These are phyloP conservation scores for Gossypium schwendimanii DNA, from an alignment of 441 rosid genomes.

Conservation along the genomic window DNA sequence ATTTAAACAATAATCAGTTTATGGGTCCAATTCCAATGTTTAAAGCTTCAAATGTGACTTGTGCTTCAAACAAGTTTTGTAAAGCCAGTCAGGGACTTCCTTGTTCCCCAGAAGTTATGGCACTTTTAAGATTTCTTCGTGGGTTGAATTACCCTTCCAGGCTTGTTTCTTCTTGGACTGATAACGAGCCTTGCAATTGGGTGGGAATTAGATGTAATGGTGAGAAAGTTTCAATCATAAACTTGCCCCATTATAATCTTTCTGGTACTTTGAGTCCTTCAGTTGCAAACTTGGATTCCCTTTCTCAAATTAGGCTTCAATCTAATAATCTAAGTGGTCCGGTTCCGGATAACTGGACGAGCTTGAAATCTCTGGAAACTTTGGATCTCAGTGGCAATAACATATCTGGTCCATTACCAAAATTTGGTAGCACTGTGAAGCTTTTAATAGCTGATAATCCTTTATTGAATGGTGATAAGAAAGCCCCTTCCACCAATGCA, in stretches of 20 bases:
- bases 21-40: slow-evolving; percentile 66
- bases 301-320: slow-evolving; percentile 36
- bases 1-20: slow-evolving; percentile 56
- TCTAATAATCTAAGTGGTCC: slow-evolving; percentile 41
- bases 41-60: slow-evolving; percentile 32
- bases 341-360: slow-evolving; percentile 53
- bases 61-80: slow-evolving; percentile 46
- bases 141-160: slow-evolving; percentile 49
- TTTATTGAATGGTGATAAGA: slow-evolving; percentile 14
- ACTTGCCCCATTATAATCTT: slow-evolving; percentile 42
- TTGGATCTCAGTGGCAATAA: slow-evolving; percentile 53
- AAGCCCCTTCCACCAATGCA: slow-evolving; percentile 23
- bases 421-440: slow-evolving; percentile 27
- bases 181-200: slow-evolving; percentile 66
- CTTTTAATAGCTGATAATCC: slow-evolving; percentile 39
- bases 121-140: slow-evolving; percentile 48
- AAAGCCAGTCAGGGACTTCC: slow-evolving; percentile 30
- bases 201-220: slow-evolving; percentile 37
- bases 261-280: slow-evolving; percentile 60
- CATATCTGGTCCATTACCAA: slow-evolving; percentile 51
- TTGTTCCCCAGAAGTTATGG: slow-evolving; percentile 53
- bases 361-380: slow-evolving; percentile 36
- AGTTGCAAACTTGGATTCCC: slow-evolving; percentile 37
- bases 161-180: slow-evolving; percentile 51
- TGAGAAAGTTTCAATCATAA: slow-evolving; percentile 28